Percentiles rank a stretch among this genome's conserved stretches.
These are phyloP conservation scores for Trametes hirsuta DNA, from an alignment of 1,284 basidiomycete species.

Conservation along the genomic window DNA sequence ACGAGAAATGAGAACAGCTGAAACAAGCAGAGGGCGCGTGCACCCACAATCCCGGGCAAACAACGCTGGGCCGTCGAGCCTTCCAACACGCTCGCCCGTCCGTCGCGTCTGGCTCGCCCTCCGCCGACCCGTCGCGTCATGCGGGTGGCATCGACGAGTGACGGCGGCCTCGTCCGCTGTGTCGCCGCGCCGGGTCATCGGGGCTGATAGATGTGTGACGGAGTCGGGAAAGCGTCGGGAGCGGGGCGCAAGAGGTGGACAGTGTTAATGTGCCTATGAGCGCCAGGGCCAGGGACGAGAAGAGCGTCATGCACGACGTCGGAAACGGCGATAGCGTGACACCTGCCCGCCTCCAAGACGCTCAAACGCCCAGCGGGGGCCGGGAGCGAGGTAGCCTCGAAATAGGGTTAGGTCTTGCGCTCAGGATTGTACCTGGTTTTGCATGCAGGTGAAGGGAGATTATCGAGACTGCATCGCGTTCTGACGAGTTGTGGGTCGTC, in stretches of 20 bases:
- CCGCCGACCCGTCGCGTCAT: too few relatives aligned
- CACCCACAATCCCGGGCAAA: neutral
- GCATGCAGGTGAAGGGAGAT: neutral
- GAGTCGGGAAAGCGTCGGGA: neutral
- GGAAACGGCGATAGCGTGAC: neutral
- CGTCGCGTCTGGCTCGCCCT: neutral
- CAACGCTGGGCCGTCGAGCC: neutral
- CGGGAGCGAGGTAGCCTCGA: neutral
- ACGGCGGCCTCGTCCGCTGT: neutral
- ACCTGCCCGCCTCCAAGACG: neutral
- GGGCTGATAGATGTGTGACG: neutral
- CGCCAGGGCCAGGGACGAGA: conserved; percentile 4
- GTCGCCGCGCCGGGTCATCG: neutral
- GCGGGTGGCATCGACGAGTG: too few relatives aligned
- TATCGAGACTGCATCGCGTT: neutral
- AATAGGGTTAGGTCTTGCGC: neutral
- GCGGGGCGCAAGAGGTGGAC: neutral
- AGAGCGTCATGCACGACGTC: neutral
- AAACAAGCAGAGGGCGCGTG: neutral
- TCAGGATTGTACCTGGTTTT: neutral
- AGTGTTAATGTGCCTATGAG: conserved; percentile 1
- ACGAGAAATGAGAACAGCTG: neutral
- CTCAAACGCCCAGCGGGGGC: neutral
- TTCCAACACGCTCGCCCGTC: neutral
- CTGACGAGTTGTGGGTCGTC: too few relatives aligned